phyloP scores from a whole-genome alignment of 352 stramenopile genomes.

The Phytophthora pistaciae region DNA sequence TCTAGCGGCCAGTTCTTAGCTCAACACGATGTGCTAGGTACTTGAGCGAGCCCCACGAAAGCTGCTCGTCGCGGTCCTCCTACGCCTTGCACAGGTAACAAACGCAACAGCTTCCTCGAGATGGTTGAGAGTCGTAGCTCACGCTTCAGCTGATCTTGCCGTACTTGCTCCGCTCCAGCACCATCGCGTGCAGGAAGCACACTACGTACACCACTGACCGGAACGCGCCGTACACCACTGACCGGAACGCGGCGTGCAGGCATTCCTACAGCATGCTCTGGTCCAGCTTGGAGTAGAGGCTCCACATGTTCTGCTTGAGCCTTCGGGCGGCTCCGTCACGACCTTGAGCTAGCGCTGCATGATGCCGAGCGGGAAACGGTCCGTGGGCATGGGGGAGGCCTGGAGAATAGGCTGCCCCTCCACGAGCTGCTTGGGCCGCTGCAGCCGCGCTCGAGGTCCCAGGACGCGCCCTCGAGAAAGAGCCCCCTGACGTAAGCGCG shows the following conservation, averaged over 20 bases:
- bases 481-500: conserved; percentile 89
- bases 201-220: conserved; percentile 94
- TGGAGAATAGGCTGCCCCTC: conserved; percentile 95
- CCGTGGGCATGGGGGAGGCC: conserved; percentile 95
- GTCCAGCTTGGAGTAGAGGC: conserved; percentile 93
- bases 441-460: conserved; percentile 87
- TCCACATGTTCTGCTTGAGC: conserved; percentile 98
- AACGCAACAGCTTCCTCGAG: conserved; percentile 88
- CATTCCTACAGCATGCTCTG: conserved; percentile 93
- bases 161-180: conserved; percentile 96
- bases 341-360: conserved; percentile 96
- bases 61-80: conserved; percentile 92
- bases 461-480: conserved; percentile 95
- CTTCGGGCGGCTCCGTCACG: conserved; percentile 96
- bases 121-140: conserved; percentile 97
- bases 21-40: conserved; percentile 96
- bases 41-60: conserved; percentile 95
- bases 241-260: conserved; percentile 92
- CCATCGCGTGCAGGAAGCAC: conserved; percentile 96
- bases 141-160: conserved; percentile 98
- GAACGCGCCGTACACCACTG: conserved; percentile 94
- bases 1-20: conserved; percentile 95
- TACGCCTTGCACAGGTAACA: conserved; percentile 96
- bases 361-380: conserved; percentile 96
- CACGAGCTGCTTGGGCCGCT: conserved; percentile 96